A percentile compares a stretch with the other conserved stretches of the same genome.
phyloP scores from a whole-genome alignment of 176 grass and related monocot species.

The Zoysia japonica region DNA sequence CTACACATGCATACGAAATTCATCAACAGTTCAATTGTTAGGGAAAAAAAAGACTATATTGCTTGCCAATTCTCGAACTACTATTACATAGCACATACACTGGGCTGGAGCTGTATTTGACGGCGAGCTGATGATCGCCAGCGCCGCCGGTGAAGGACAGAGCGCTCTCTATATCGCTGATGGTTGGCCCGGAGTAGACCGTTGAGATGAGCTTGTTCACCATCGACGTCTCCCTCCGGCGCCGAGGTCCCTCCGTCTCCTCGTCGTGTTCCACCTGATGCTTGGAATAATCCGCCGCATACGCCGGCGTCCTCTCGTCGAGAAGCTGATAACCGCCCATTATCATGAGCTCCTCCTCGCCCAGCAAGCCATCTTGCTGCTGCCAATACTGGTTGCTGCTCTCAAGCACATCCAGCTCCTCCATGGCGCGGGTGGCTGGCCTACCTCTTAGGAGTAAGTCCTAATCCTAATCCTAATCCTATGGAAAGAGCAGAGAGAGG shows the following conservation, averaged over 20 bases:
- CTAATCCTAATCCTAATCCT: not conserved
- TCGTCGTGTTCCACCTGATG: not conserved
- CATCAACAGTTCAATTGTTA: not conserved
- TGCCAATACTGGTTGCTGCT: conserved; percentile 41
- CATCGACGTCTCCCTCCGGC: conserved; percentile 52
- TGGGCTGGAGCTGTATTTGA: conserved; percentile 41
- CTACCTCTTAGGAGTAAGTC: too few species aligned
- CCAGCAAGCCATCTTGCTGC: not conserved
- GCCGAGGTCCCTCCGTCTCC: not conserved
- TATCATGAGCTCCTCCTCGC: conserved; percentile 57
- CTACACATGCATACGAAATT: not conserved
- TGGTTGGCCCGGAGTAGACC: conserved; percentile 87
- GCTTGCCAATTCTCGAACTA: not conserved
- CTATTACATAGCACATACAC: conserved; percentile 30
- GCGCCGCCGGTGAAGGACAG: conserved; percentile 51
- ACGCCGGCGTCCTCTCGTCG: conserved; percentile 5
- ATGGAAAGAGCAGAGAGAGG: not conserved
- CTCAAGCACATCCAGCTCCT: conserved; percentile 37
- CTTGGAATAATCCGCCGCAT: not conserved
- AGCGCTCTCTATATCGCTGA: conserved; percentile 82
- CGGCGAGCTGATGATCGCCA: conserved; percentile 1
- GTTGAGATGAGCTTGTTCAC: conserved; percentile 90
- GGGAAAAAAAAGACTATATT: not conserved
- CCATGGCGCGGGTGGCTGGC: conserved; percentile 11
- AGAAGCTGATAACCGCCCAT: conserved; percentile 44